phyloP scores from a whole-genome alignment of 208 protist species.

The Leishmania turanica region DNA sequence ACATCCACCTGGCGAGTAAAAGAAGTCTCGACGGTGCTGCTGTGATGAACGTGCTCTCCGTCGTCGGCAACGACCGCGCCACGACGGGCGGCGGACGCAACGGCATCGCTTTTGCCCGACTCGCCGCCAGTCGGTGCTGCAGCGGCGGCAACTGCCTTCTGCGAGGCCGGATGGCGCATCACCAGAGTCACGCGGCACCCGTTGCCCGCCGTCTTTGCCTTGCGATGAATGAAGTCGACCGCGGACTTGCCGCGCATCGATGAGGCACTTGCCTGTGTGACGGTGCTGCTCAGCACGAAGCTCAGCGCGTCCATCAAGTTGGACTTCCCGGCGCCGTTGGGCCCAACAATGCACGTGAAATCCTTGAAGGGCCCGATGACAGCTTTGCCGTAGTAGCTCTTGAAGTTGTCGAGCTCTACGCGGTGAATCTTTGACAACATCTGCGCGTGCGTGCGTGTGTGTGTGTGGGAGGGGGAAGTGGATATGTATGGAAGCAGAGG shows the following conservation, averaged over 20 bases:
- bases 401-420: slow-evolving; percentile 98
- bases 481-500: not conserved
- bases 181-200: slow-evolving; percentile 82
- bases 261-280: slow-evolving; percentile 30
- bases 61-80: slow-evolving; percentile 12
- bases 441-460: slow-evolving; percentile 9
- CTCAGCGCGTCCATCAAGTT: slow-evolving; percentile 99
- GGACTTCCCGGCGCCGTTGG: slow-evolving; percentile 98
- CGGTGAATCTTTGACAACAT: slow-evolving; percentile 81
- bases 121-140: not conserved
- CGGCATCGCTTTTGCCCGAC: not conserved
- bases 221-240: slow-evolving; percentile 94
- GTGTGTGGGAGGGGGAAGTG: not conserved
- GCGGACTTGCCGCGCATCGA: slow-evolving; percentile 80
- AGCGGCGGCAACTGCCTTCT: not conserved
- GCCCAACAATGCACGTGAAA: slow-evolving; percentile 99
- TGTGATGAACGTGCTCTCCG: slow-evolving; percentile 2
- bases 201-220: slow-evolving; percentile 40
- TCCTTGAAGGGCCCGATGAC: slow-evolving; percentile 97
- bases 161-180: slow-evolving; percentile 43
- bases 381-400: slow-evolving; percentile 96
- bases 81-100: not conserved
- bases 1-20: slow-evolving; percentile 82
- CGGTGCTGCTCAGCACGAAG: slow-evolving; percentile 96
- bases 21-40: slow-evolving; percentile 45